phyloP scores from a whole-genome alignment of 2,329 filamentous ascomycete genomes.

The Colletotrichum theobromicola region DNA sequence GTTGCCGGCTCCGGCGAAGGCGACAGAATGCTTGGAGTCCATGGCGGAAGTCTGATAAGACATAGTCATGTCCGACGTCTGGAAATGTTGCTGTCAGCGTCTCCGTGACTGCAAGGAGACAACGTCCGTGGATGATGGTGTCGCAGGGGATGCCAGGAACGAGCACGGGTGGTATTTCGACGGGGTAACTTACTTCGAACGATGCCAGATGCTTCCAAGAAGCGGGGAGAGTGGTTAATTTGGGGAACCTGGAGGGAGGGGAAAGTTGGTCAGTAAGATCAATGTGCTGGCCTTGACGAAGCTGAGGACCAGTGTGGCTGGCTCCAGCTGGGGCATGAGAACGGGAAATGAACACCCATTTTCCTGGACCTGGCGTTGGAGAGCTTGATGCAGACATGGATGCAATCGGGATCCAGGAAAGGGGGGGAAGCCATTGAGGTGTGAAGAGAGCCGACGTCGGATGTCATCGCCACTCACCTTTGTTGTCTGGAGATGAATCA shows the following conservation, averaged over 20 bases:
- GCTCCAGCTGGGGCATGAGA: neutral
- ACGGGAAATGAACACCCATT: neutral
- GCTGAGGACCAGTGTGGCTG: neutral
- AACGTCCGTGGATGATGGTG: neutral
- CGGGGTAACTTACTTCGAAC: neutral
- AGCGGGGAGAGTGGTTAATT: neutral
- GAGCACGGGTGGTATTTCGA: neutral
- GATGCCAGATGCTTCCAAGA: slow-evolving; percentile 9
- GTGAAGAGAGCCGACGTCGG: neutral
- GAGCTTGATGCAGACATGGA: neutral
- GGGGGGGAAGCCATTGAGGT: neutral
- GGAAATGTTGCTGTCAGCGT: neutral
- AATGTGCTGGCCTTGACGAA: neutral
- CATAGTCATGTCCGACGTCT: slow-evolving; percentile 26
- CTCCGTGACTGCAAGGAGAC: neutral
- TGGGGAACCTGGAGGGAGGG: neutral
- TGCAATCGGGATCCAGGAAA: neutral
- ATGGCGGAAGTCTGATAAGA: slow-evolving; percentile 42
- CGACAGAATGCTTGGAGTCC: slow-evolving; percentile 38
- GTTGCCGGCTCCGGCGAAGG: slow-evolving; percentile 16
- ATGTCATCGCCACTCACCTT: slow-evolving; percentile 11
- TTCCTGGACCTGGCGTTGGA: neutral
- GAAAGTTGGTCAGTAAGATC: neutral
- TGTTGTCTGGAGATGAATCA: slow-evolving; percentile 19
- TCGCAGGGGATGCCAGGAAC: neutral